A percentile compares a stretch with the other conserved stretches of the same genome.
Conservation (phyloP, 495 filamentous ascomycete genomes). For the Chaetomium tenue region DNA sequence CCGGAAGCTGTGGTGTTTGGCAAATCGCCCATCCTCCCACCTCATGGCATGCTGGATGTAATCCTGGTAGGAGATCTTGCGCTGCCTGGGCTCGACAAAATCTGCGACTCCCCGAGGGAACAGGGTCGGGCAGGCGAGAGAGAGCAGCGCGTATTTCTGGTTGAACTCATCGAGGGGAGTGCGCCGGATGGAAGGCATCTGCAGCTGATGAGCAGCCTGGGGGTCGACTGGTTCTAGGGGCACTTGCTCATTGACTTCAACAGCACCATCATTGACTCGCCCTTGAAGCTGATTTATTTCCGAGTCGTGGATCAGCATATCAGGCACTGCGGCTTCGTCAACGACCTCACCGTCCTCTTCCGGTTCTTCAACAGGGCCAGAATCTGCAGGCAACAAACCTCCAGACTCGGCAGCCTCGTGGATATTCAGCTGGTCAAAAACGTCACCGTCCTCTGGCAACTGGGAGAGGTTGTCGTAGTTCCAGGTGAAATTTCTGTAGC, state of each 20-base stretch:
- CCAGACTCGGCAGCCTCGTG: conserved; percentile 5
- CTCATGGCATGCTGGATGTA: conserved; percentile 5
- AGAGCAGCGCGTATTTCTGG: conserved; percentile 6
- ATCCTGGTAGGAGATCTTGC: conserved; percentile 3
- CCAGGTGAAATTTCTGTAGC: not conserved
- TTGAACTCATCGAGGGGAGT: conserved; percentile 13
- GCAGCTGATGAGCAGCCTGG: conserved; percentile 5
- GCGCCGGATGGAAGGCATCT: conserved; percentile 8
- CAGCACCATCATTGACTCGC: not conserved
- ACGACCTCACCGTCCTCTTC: not conserved
- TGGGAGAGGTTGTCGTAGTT: conserved; percentile 11
- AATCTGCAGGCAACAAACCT: too few species aligned
- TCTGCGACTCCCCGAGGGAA: conserved; percentile 3
- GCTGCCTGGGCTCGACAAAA: conserved; percentile 9
- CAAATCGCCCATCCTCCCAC: conserved; percentile 12
- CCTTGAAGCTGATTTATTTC: conserved; percentile 1
- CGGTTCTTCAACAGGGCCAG: too few species aligned
- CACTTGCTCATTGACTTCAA: not conserved
- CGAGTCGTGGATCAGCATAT: conserved; percentile 11
- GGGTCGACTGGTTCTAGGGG: not conserved
- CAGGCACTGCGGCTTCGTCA: conserved; percentile 2
- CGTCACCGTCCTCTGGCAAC: not conserved
- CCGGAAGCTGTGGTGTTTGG: conserved; percentile 9
- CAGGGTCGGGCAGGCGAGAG: not conserved
- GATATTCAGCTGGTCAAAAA: conserved; percentile 6